These are phyloP conservation scores for Saccharomycopsis javanensis DNA, from an alignment of 805 yeast genomes.

Conservation along the genomic window DNA sequence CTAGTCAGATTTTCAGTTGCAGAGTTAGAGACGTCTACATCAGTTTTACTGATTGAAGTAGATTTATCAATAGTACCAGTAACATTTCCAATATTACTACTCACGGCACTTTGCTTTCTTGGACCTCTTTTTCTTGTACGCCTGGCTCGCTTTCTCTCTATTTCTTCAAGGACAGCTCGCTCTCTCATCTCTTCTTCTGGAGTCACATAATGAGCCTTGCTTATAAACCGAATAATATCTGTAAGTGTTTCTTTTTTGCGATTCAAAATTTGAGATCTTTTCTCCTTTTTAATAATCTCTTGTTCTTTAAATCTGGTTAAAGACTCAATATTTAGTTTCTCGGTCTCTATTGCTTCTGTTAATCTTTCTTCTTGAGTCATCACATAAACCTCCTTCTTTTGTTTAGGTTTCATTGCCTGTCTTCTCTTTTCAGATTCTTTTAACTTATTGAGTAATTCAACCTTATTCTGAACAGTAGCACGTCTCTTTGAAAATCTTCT, in stretches of 20 bases:
- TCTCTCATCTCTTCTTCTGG: slow-evolving; percentile 56
- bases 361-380: slow-evolving; percentile 64
- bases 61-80: background rate
- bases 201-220: slow-evolving; percentile 41
- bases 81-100: background rate
- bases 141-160: slow-evolving; percentile 1
- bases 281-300: slow-evolving; percentile 70
- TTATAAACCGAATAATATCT: slow-evolving; percentile 45
- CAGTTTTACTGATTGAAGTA: background rate
- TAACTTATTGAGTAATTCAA: slow-evolving; percentile 67
- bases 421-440: slow-evolving; percentile 58
- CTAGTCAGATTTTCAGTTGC: too few relatives aligned
- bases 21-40: background rate
- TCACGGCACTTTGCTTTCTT: background rate
- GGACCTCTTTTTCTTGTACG: slow-evolving; percentile 3
- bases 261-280: slow-evolving; percentile 61
- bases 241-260: slow-evolving; percentile 53
- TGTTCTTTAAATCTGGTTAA: slow-evolving; percentile 73
- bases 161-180: slow-evolving; percentile 21
- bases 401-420: slow-evolving; percentile 31
- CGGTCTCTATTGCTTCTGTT: slow-evolving; percentile 83
- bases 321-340: slow-evolving; percentile 61
- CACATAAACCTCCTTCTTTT: slow-evolving; percentile 20
- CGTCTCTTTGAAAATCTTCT: slow-evolving; percentile 71
- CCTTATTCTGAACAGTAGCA: slow-evolving; percentile 69